Percentiles rank a stretch among this genome's conserved stretches.
These are phyloP conservation scores for Shiraia bambusicola DNA, from an alignment of 2,329 filamentous ascomycete species.

Conservation along the genomic window DNA sequence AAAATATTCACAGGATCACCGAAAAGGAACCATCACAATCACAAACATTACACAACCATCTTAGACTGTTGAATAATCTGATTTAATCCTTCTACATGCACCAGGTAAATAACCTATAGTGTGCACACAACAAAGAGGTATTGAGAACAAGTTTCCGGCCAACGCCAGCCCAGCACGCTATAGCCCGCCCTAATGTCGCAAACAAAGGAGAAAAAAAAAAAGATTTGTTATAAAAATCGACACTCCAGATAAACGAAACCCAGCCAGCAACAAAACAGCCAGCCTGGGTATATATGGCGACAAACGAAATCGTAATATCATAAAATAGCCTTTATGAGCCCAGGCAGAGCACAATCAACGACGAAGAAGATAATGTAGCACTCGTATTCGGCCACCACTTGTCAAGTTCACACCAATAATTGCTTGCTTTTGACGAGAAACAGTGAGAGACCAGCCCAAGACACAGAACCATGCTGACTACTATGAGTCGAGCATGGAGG, in stretches of 20 bases:
- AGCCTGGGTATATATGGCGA: conserved; percentile 17
- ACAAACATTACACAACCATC: not conserved
- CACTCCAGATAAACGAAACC: conserved; percentile 4
- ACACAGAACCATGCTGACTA: conserved; percentile 3
- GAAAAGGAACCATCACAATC: conserved; percentile 2
- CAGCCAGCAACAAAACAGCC: conserved; percentile 4
- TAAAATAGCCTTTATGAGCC: not conserved
- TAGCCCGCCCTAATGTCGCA: conserved; percentile 4
- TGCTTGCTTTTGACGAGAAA: conserved; percentile 1
- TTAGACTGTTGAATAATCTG: too few species aligned
- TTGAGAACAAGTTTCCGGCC: conserved; percentile 2
- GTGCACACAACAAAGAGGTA: not conserved
- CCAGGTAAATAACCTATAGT: not conserved
- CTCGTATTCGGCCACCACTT: not conserved
- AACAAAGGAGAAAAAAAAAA: conserved; percentile 10
- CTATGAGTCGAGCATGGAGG: conserved; percentile 40
- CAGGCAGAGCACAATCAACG: conserved; percentile 29
- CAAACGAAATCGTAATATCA: conserved; percentile 32
- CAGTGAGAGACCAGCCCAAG: conserved; percentile 6
- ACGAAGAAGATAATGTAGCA: conserved; percentile 13
- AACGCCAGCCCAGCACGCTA: conserved; percentile 7
- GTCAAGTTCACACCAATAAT: too few species aligned
- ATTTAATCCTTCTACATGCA: conserved; percentile 4
- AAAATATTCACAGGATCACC: too few species aligned
- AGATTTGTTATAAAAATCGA: not conserved